phyloP scores from a whole-genome alignment of 371 early-diverging fungal species.

The Apophysomyces trapeziformis region DNA sequence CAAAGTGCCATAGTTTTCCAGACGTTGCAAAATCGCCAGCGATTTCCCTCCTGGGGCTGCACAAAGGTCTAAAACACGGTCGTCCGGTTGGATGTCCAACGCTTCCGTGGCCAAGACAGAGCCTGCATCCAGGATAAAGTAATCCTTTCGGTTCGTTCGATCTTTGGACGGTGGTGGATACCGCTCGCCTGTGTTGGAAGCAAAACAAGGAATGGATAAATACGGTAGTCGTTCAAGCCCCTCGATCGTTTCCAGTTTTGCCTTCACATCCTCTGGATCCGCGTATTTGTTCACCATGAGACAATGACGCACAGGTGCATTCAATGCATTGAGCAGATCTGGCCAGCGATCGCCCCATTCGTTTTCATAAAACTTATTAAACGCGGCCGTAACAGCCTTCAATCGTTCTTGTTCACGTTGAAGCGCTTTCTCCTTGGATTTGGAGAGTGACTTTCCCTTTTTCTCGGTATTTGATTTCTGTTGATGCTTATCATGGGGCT shows the following conservation, averaged over 20 bases:
- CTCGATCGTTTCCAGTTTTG: conserved; percentile 26
- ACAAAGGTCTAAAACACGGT: conserved; percentile 83
- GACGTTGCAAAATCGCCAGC: conserved; percentile 54
- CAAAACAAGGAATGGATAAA: conserved; percentile 46
- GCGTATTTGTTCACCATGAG: conserved; percentile 61
- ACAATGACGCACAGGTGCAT: conserved; percentile 49
- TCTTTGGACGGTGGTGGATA: conserved; percentile 51
- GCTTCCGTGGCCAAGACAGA: conserved; percentile 69
- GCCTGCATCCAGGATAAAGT: conserved; percentile 72
- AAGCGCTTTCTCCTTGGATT: conserved; percentile 42
- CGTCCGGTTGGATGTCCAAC: conserved; percentile 61
- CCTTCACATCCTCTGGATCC: conserved; percentile 22
- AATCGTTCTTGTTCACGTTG: conserved; percentile 37
- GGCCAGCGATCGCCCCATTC: conserved; percentile 64
- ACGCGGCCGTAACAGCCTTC: conserved; percentile 37
- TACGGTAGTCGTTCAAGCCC: conserved; percentile 32
- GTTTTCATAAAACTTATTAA: conserved; percentile 47
- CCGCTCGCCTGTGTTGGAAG: conserved; percentile 27
- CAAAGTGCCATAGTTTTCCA: conserved; percentile 48
- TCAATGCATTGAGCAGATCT: conserved; percentile 44
- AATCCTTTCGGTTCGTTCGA: conserved; percentile 37
- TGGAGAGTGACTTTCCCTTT: conserved; percentile 33
- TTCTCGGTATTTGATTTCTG: conserved; percentile 19
- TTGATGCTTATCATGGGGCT: conserved; percentile 9
- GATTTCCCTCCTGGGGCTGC: conserved; percentile 82